A percentile compares a stretch with the other conserved stretches of the same genome.
Conservation (phyloP, 2,329 filamentous ascomycete genomes). For the Colletotrichum tropicale region DNA sequence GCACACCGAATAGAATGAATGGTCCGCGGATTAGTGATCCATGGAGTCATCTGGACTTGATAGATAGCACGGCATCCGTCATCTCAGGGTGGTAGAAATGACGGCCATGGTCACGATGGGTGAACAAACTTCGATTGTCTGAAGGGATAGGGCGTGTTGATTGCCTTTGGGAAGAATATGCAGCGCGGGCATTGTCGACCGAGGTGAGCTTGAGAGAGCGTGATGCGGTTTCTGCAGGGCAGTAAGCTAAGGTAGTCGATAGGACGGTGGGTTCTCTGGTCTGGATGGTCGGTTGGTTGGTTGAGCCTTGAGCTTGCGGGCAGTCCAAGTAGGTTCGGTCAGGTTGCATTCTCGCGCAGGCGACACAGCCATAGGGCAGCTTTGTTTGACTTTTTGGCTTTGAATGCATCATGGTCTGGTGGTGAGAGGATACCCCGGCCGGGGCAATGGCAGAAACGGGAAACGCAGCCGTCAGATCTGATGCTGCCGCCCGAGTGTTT, state of each 20-base stretch:
- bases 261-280: not conserved
- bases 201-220: not conserved
- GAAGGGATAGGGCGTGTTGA: not conserved
- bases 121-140: not conserved
- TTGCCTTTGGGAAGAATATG: not conserved
- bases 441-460: not conserved
- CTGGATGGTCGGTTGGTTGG: not conserved
- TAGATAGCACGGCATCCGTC: not conserved
- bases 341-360: not conserved
- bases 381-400: not conserved
- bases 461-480: not conserved
- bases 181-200: not conserved
- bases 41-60: not conserved
- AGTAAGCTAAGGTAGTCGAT: not conserved
- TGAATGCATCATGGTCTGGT: not conserved
- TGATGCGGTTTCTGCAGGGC: not conserved
- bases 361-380: not conserved
- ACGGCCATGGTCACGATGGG: not conserved
- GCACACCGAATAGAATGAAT: not conserved
- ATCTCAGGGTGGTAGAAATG: not conserved
- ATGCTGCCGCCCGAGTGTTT: not conserved
- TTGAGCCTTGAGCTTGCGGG: not conserved
- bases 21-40: not conserved
- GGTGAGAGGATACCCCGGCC: conserved; percentile 7
- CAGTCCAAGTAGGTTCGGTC: not conserved